Evolutionary conservation across 257 asterid species (phyloP), one percentile per base, ranked within the genome.

Genomic region (Plantago elongata): DNA sequence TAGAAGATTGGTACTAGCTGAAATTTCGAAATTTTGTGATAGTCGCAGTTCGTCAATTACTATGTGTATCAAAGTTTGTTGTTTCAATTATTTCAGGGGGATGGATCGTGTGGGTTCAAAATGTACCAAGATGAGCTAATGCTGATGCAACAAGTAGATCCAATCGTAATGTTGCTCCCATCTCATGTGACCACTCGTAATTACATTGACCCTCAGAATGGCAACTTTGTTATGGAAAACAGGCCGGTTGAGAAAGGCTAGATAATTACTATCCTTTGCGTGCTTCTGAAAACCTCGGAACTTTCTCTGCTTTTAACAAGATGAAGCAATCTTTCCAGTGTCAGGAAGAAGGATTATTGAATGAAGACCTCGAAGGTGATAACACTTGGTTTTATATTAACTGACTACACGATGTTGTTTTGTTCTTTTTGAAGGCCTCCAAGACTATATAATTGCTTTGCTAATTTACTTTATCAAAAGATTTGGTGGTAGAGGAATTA

Each of bases 101-200:
- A 83, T 60, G 90, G 85, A 57, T 74, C 87, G 7, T 83, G 90
- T 68, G 83, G 79, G 48, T 81, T 46, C 65, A 72, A 61, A 66
- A 64, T 67, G 57, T 78, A 83, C 87, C 60, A 78, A 50, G 90
- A 83, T 51, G 83, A 66, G 67, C 62, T 73, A 7, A 45, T 45
- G 65, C 58, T 57, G 30, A 15, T 9, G 5, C 30, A 34, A 30
- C 49, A 9, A 45, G 51, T 9, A 47, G 62, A 61, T 45, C 74
- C 44, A 44, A 52, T 44, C 51, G 17, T 47, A 54, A 61, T n/a
- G 45, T 48, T 61, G 30, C 46, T 59, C 30, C 64, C 22, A 8
- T 58, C 75, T 34, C 60, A 56, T n/a, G 22, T n/a, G 22, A 61
- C 22, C 60, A 15, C 59, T 42, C 51, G 54, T 30, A 9, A 51